phyloP scores from a whole-genome alignment of 139 green algal species.

The Picochlorum sp. region DNA sequence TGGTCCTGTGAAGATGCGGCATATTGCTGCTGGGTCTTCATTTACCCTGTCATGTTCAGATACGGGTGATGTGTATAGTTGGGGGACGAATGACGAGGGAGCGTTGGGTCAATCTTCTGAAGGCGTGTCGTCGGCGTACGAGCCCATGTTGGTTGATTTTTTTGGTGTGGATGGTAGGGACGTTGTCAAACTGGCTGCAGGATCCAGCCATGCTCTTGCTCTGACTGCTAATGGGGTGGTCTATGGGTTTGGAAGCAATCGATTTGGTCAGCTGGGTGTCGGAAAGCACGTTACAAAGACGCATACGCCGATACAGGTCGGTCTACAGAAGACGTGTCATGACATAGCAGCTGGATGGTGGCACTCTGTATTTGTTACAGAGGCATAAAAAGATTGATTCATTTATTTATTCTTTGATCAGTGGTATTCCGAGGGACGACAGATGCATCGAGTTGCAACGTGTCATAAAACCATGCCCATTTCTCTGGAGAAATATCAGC shows the following conservation, averaged over 20 bases:
- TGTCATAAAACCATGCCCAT: constrained; percentile 44
- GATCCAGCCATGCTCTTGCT: constrained; percentile 34
- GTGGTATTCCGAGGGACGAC: constrained; percentile 34
- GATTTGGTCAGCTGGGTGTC: constrained; percentile 40
- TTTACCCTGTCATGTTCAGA: constrained; percentile 38
- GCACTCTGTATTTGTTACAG: constrained; percentile 30
- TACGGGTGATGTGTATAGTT: constrained; percentile 38
- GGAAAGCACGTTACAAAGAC: neutral
- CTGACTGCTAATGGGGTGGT: constrained; percentile 12
- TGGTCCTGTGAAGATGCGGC: constrained; percentile 18
- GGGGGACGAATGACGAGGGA: constrained; percentile 42
- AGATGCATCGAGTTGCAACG: constrained; percentile 33
- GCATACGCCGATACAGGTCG: neutral
- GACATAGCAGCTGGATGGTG: constrained; percentile 39
- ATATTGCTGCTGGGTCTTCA: constrained; percentile 28
- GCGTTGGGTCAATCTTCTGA: constrained; percentile 35
- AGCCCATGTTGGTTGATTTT: constrained; percentile 28
- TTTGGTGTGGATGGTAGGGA: constrained; percentile 5
- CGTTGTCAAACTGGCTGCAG: constrained; percentile 27
- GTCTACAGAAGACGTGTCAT: constrained; percentile 1
- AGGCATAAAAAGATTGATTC: constrained; percentile 14
- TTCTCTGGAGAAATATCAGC: constrained; percentile 41
- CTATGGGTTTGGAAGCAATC: constrained; percentile 30
- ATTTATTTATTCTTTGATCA: constrained; percentile 55
- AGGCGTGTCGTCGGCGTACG: neutral